Base-by-base conservation (phyloP, 1,284 basidiomycete genomes). In the Irpex rosettiformis region DNA sequence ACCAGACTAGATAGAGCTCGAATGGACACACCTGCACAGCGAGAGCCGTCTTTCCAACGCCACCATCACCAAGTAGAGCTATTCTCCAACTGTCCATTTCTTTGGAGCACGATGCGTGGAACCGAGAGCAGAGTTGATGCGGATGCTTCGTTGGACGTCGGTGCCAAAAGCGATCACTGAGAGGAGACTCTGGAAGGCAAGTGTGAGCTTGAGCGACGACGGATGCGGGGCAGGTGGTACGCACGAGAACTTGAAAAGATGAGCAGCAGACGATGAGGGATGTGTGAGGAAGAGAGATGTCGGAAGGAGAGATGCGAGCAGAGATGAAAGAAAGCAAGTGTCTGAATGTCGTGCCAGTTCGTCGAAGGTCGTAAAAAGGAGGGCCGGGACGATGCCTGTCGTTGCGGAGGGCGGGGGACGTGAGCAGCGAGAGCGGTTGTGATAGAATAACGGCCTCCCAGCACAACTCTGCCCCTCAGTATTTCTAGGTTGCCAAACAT, bases 21-120 rank as follows among this genome's bases (percentile, higher is more conserved):
- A 24, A 21, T 37, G 47, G 29, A 73, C 87, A 62, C 66, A 93
- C 94, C 80, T 96, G 94, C 54, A 98, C 94, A 64, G 95, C 96
- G 70, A 98, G 76, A 22, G 96, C 96, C 58, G 96, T 98, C 82
- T 98, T 98, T 64, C 96, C 96, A 33, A 98, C 96, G 77, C 96
- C 96, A 76, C 96, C 96, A 77, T 98, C 96, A 65, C 95, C 95
- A 58, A 98, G 83, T 65, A 98, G 94, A 64, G 95, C 94, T 68
- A 98, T 86, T 79, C 91, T 86, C 89, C 91, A 94, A 72, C 85
- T 88, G 79, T 93, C 90, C 90, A 93, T 93, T 73, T 79, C 77
- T 82, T 33, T 7, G 64, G 18, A 24, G 43, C n/a, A 13, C 42
- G 52, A 21, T 27, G 33, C 18, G 52, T 56, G 59, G 57, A 28